Evolutionary conservation across 371 early-diverging fungal genomes (phyloP), one percentile per base, ranked within the genome.

Genomic region (Umbelopsis sp.): DNA sequence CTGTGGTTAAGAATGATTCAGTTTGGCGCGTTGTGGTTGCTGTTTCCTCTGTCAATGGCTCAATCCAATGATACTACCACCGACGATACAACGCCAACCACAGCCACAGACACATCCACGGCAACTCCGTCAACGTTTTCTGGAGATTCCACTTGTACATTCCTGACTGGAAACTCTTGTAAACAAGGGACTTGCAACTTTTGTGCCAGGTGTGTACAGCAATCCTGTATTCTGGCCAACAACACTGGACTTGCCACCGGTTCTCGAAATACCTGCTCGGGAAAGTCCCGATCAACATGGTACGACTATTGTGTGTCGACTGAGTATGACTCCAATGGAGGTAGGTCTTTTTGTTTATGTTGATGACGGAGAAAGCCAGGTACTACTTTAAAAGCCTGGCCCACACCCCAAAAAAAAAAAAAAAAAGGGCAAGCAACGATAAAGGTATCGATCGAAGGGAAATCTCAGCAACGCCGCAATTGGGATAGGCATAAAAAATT

Each of bases 201-300:
- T 44, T 81, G 82, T 67, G 82, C 82, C 50, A 79, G 79, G 80
- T 81, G 82, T 67, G 67, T 81, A 29, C 74, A 76, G 64, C 75
- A 76, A 44, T 75, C 75, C 16, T 81, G 82, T 70, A 76, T 81
- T 24, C 50, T 74, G 25, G 50, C 74, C 11, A 48, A 53, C 25
- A 70, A 63, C 25, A 44, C 57, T 35, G 63, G 46, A 53, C 44
- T 65, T 11, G 16, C 52, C 9, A 41, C 50, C n/a, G 25, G 32
- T 24, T 35, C 41, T 32, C 63, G 41, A 22, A 65, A 65, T 18
- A 51, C 57, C 18, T 63, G 50, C 11, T 80, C 78, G 45, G 78
- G 73, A 63, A 65, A 72, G 5, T 73, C 81, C 3, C 74, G 73
- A 32, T 78, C 77, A 46, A 65, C 73, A 18, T 81, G 79, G 80